Percentiles rank a stretch among this genome's conserved stretches.
phyloP scores from a whole-genome alignment of 257 asterid genomes.

The Linaria vulgaris region DNA sequence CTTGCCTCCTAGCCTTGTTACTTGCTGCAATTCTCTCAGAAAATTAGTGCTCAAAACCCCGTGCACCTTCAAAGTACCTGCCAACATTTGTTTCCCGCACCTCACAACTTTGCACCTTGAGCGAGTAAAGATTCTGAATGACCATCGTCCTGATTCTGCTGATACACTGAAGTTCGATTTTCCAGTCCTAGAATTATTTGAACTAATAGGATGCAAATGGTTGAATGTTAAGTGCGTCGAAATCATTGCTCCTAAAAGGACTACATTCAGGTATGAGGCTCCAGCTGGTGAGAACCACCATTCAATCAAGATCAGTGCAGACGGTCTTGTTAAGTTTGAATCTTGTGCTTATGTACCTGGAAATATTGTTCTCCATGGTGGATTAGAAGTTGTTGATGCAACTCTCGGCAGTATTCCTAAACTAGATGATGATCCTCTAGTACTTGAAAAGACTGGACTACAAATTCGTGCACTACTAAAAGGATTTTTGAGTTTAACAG shows the following conservation, averaged over 20 bases:
- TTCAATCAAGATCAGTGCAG: background rate
- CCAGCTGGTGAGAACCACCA: background rate
- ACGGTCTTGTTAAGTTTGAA: background rate
- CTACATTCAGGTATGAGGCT: background rate
- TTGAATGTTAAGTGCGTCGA: conserved; percentile 1
- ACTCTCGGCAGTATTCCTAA: background rate
- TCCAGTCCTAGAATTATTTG: background rate
- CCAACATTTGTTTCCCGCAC: background rate
- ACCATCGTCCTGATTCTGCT: background rate
- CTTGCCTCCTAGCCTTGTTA: background rate
- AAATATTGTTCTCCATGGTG: background rate
- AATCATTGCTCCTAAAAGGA: background rate
- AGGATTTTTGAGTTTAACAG: background rate
- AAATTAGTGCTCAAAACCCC: background rate
- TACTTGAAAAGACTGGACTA: background rate
- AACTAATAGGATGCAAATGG: conserved; percentile 1
- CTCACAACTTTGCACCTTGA: background rate
- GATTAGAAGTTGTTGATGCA: background rate
- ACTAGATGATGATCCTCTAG: no score
- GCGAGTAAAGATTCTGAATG: background rate
- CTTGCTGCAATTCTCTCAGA: background rate
- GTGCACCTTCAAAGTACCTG: background rate
- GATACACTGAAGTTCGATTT: background rate
- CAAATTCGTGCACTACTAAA: background rate
- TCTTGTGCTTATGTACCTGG: background rate